Conservation (phyloP, 2,329 filamentous ascomycete species). For the Aspergillus intermedius region DNA sequence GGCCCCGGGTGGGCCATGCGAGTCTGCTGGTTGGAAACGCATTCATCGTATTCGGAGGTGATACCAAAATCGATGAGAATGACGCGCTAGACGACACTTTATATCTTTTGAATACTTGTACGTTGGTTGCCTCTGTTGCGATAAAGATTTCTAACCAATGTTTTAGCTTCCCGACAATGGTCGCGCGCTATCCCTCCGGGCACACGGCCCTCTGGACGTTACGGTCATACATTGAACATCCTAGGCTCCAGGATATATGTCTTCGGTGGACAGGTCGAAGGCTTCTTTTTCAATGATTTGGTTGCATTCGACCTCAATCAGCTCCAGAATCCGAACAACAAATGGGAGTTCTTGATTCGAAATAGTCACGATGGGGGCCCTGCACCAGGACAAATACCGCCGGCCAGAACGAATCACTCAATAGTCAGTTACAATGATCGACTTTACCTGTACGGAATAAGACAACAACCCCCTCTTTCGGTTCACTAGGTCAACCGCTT, state of each 20-base stretch:
- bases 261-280: slow-evolving; percentile 95
- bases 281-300: slow-evolving; percentile 95
- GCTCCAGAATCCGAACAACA: slow-evolving; percentile 80
- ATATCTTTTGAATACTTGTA: slow-evolving; percentile 96
- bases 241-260: slow-evolving; percentile 95
- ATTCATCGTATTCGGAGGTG: slow-evolving; percentile 97
- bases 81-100: slow-evolving; percentile 91
- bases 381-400: slow-evolving; percentile 63
- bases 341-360: slow-evolving; percentile 86
- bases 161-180: slow-evolving; percentile 89
- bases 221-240: slow-evolving; percentile 94
- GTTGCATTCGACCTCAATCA: slow-evolving; percentile 94
- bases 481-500: slow-evolving; percentile 14
- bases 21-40: slow-evolving; percentile 95
- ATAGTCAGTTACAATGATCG: slow-evolving; percentile 88
- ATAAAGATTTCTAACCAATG: slow-evolving; percentile 13
- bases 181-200: slow-evolving; percentile 86
- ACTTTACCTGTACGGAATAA: slow-evolving; percentile 69
- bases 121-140: slow-evolving; percentile 37
- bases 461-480: background rate
- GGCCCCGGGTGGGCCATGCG: slow-evolving; percentile 87
- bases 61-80: slow-evolving; percentile 91
- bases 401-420: slow-evolving; percentile 89
- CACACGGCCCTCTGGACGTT: slow-evolving; percentile 77
- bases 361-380: slow-evolving; percentile 57